Base-by-base conservation (phyloP, 139 green algal genomes). In the Trebouxia sp. region DNA sequence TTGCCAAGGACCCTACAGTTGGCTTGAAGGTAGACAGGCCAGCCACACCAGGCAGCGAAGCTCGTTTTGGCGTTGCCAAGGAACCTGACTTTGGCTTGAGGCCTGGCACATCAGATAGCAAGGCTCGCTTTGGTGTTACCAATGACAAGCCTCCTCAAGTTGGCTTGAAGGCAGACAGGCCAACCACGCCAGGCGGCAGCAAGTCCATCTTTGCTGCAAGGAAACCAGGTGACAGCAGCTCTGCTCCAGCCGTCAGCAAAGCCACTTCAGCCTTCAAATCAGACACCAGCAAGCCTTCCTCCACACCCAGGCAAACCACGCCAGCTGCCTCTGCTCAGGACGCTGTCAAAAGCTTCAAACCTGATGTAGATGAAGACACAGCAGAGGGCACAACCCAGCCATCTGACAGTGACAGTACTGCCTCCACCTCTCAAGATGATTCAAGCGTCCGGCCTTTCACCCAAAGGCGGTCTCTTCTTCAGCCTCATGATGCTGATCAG, bases 251-350 rank as follows among this genome's bases (percentile, higher is more conserved):
- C 28, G 51, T 32, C 8, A 62, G 14, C 14, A 28, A 8, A n/a
- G 5, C 51, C 26, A n/a, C 58, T 42, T 32, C 58, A 42, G 58
- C 42, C 3, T 43, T 42, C 42, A 32, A 70, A 32, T 7, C 58
- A 43, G 58, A 70, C 58, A 70, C 58, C 30, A 70, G 58, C 32
- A 43, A 70, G 58, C 58, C 58, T 43, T 26, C 5, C 11, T 70
- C 22, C 35, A 38, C 58, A 42, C 8, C 22, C 11, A 32, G 58
- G 6, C 10, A 32, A 70, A 11, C 58, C 26, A 70, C 41, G 58
- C 58, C 58, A 28, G 12, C 11, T 70, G 30, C 32, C n/a, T 8
- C 32, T 43, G 17, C 11, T 42, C 30, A 70, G 14, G 8, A 28
- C 7, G 58, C 41, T 70, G 30, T 14, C 8, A 42, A n/a, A 6